Base-by-base conservation (phyloP, 306 rosid species). In the Vigna mungo region DNA sequence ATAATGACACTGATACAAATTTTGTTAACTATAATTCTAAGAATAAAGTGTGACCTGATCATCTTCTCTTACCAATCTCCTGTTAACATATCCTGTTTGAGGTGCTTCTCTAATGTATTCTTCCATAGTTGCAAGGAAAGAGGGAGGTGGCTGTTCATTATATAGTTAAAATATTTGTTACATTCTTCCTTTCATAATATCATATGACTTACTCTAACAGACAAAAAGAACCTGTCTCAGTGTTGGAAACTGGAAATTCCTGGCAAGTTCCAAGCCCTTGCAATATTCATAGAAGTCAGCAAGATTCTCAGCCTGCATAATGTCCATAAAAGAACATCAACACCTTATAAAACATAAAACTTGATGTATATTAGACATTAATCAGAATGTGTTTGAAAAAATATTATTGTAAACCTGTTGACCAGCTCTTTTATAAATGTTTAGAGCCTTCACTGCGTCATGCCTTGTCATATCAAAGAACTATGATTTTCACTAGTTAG, bases 381-480 rank as follows among this genome's bases (percentile, higher is more conserved):
- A 71, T 12, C 62, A 70, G 1, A 58, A 21, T 25, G 27, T 67
- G 16, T 60, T 4, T 9, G n/a, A 13, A 79, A 68, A 59, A 39
- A 1, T 2, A 58, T 71, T 44, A 23, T 34, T 68, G 46, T 49
- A 49, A 69, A 96, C 99, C 97, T 96, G 99, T 56, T 91, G 91
- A 78, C 99, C 96, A 12, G 99, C 99, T 84, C 90, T 91, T 88
- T 92, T 92, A 68, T 96, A 96, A 76, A 91, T 80, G 66, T 87
- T 89, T 71, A 96, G 86, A 83, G 94, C 99, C 85, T 85, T 92
- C 66, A 95, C 93, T 54, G 98, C 99, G 18, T 96, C 98, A 62
- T 92, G 93, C 85, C 96, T 89, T 81, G 96, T 53, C 96, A 90
- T 96, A 48, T 92, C 98, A 72, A 96, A 96, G 85, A 96, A 96